phyloP scores from a whole-genome alignment of 163 green algal species.

The Coccomyxa subellipsoidea region DNA sequence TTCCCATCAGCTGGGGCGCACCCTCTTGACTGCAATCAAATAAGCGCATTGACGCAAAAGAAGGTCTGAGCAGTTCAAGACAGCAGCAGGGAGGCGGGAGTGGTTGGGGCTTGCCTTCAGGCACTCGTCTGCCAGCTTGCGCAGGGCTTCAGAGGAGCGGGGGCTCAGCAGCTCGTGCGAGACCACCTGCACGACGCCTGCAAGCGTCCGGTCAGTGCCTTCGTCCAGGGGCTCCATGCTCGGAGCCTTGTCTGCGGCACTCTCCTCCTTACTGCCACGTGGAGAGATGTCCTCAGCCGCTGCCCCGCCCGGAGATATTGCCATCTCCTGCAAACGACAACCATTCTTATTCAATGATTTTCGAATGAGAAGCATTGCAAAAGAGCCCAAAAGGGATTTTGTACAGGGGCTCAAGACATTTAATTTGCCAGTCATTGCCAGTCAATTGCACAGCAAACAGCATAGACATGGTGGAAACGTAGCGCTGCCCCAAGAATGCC shows the following conservation, averaged over 20 bases:
- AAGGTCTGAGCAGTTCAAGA: not conserved
- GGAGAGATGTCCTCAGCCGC: not conserved
- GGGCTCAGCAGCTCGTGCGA: not conserved
- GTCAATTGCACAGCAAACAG: not conserved
- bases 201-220: not conserved
- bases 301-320: too few relatives aligned
- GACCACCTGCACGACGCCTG: constrained; percentile 5
- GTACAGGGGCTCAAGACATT: not conserved
- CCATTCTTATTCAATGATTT: too few relatives aligned
- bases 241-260: not conserved
- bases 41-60: not conserved
- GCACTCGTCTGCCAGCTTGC: constrained; percentile 5
- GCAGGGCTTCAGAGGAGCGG: not conserved
- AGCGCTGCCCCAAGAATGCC: too few relatives aligned
- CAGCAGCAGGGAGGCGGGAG: too few relatives aligned
- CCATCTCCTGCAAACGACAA: not conserved
- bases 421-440: not conserved
- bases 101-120: constrained; percentile 4
- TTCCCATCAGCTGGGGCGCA: too few relatives aligned
- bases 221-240: not conserved
- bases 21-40: too few relatives aligned
- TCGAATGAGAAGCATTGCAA: too few relatives aligned
- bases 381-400: not conserved
- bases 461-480: too few relatives aligned
- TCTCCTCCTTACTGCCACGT: not conserved